Evolutionary conservation across 352 stramenopile genomes (phyloP).

Genomic region (Aphanomyces cochlioides): DNA sequence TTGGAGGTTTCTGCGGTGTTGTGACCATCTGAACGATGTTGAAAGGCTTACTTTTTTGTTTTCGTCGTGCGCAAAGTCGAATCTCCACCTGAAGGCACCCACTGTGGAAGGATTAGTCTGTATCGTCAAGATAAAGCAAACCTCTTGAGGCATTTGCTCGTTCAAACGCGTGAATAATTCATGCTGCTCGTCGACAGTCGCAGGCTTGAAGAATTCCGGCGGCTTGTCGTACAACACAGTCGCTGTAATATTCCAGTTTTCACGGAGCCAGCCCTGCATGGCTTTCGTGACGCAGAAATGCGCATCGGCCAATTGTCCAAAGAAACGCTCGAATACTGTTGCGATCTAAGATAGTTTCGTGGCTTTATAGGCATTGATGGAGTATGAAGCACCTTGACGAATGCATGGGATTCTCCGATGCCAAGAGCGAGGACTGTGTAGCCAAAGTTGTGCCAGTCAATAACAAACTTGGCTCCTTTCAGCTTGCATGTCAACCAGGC

Average conservation of each 20-base stretch:
- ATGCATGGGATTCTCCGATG: slow-evolving; percentile 47
- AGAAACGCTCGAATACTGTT: slow-evolving; percentile 76
- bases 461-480: slow-evolving; percentile 89
- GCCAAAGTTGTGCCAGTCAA: slow-evolving; percentile 99
- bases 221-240: slow-evolving; percentile 94
- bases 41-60: slow-evolving; percentile 14
- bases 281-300: slow-evolving; percentile 97
- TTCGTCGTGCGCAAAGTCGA: slow-evolving; percentile 7
- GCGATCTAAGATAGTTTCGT: slow-evolving; percentile 49
- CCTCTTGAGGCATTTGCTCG: slow-evolving; percentile 34
- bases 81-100: background rate
- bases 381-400: slow-evolving; percentile 58
- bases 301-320: slow-evolving; percentile 88
- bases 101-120: too few relatives aligned
- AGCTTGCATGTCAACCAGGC: slow-evolving; percentile 69
- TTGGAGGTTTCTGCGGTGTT: background rate
- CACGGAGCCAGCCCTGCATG: slow-evolving; percentile 92
- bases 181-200: slow-evolving; percentile 80
- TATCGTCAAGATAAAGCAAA: background rate
- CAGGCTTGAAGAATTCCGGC: slow-evolving; percentile 90
- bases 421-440: slow-evolving; percentile 95
- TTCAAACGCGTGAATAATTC: slow-evolving; percentile 84
- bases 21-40: slow-evolving; percentile 1
- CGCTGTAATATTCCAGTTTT: slow-evolving; percentile 87
- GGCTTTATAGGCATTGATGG: background rate